Conservation (phyloP, 352 stramenopile species). For the Pythium dissimile region DNA sequence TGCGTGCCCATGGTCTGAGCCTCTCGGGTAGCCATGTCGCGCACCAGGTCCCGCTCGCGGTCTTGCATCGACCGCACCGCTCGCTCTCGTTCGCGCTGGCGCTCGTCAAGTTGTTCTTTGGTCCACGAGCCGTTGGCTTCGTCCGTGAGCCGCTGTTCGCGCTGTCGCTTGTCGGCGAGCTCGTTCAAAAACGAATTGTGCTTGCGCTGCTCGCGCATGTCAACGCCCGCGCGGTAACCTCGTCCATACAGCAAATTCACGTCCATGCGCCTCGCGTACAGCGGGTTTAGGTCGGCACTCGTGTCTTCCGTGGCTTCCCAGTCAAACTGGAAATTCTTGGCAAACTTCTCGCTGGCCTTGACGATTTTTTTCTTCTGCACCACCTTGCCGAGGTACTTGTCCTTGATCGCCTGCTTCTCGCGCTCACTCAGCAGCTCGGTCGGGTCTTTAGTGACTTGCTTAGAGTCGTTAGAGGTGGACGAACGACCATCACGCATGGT, state of each 20-base stretch:
- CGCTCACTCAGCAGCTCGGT: slow-evolving; percentile 51
- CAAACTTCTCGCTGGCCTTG: slow-evolving; percentile 92
- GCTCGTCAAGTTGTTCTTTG: slow-evolving; percentile 50
- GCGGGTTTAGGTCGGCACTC: slow-evolving; percentile 85
- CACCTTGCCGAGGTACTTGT: slow-evolving; percentile 89
- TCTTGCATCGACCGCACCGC: slow-evolving; percentile 72
- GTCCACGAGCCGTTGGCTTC: slow-evolving; percentile 59
- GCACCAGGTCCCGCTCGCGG: slow-evolving; percentile 50
- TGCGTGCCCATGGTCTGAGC: slow-evolving; percentile 80
- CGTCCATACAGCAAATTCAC: slow-evolving; percentile 91
- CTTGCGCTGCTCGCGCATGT: slow-evolving; percentile 92
- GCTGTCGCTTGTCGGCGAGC: slow-evolving; percentile 83
- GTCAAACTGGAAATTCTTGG: slow-evolving; percentile 93
- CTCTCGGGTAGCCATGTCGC: slow-evolving; percentile 65
- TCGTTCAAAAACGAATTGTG: slow-evolving; percentile 87
- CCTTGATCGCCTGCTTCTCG: slow-evolving; percentile 77
- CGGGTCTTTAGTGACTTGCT: not conserved
- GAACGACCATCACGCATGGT: not conserved
- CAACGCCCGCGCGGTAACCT: slow-evolving; percentile 91
- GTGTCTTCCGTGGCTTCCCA: slow-evolving; percentile 93
- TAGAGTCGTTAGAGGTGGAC: not conserved
- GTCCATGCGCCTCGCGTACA: slow-evolving; percentile 88
- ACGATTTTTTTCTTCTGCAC: slow-evolving; percentile 87
- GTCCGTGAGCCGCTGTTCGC: slow-evolving; percentile 68
- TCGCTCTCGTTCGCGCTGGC: slow-evolving; percentile 67